Conservation (phyloP, 306 rosid genomes). For the Ziziphus jujuba region DNA sequence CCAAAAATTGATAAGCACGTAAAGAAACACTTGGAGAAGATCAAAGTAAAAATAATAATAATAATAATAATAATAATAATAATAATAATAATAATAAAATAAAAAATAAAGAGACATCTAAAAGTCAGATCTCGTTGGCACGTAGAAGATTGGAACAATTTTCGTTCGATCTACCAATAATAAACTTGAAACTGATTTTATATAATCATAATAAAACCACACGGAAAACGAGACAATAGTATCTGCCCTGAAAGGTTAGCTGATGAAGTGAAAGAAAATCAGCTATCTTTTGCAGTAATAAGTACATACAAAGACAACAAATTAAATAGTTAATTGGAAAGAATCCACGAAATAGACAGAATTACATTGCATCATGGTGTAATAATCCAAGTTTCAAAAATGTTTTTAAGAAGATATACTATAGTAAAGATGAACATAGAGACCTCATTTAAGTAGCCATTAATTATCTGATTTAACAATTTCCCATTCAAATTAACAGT, state of each 20-base stretch:
- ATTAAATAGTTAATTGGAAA: too few relatives aligned
- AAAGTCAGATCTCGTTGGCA: constrained; percentile 1
- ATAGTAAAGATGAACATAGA: too few relatives aligned
- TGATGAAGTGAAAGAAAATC: neutral
- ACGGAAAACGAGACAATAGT: neutral
- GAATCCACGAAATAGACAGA: too few relatives aligned
- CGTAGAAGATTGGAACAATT: neutral
- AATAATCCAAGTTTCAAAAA: too few relatives aligned
- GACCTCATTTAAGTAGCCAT: neutral
- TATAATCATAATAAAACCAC: neutral
- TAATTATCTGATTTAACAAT: too few relatives aligned
- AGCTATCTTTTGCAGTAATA: too few relatives aligned
- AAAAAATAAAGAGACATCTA: neutral
- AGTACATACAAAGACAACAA: too few relatives aligned
- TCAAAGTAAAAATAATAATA: neutral
- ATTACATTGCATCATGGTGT: too few relatives aligned
- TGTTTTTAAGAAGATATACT: too few relatives aligned
- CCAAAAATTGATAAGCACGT: neutral
- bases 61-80: too few relatives aligned
- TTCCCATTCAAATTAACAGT: too few relatives aligned
- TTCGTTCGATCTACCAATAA: constrained; percentile 1
- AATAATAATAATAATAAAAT: too few relatives aligned
- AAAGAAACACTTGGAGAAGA: neutral
- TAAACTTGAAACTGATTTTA: neutral
- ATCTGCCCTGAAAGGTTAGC: neutral